Evolutionary conservation across 2,329 filamentous ascomycete species (phyloP), one percentile per base, ranked within the genome.

Genomic region (Dactylellina haptotyla): DNA sequence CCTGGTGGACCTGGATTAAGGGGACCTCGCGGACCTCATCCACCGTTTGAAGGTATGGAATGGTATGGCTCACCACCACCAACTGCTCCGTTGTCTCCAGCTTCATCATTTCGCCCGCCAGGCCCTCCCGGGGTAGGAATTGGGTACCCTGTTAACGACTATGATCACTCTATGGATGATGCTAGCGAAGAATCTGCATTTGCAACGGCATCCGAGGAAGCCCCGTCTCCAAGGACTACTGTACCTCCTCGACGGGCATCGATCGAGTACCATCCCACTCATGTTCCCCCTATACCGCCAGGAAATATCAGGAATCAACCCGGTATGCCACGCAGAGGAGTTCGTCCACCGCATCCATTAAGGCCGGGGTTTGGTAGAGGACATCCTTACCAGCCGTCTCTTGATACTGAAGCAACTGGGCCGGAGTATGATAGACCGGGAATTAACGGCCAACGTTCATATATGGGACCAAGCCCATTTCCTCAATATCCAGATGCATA

Each of bases 161-260:
- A 3, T 12, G 53, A 45, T 43, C 43, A 39, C n/a, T 58, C 53
- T 4, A 23, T 57, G 6, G 59, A 46, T 20, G 45, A 59, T 51
- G 63, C 23, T 9, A 50, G 62, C n/a, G 32, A 23, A 14, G 16
- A 18, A 6, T 56, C 53, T 16, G 63, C 45, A 14, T 67, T 67
- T 14, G 18, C 18, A 20, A 59, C 56, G 12, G 46, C 56, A 28
- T 26, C 46, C 4, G 56, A 58, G 12, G 34, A 46, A 28, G n/a
- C n/a, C n/a, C 64, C 54, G 5, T 69, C 64, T 4, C 64, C 56
- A 6, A 53, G 64, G 16, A 62, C 56, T 8, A 43, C 37, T n/a
- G n/a, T n/a, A n/a, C n/a, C n/a, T 4, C 56, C 46, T 26, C 34
- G 56, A 23, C 32, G 64, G 5, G 20, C 37, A 10, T 69, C 64